Base-by-base conservation (phyloP, 495 filamentous ascomycete species). In the Schizothecium vesticola region DNA sequence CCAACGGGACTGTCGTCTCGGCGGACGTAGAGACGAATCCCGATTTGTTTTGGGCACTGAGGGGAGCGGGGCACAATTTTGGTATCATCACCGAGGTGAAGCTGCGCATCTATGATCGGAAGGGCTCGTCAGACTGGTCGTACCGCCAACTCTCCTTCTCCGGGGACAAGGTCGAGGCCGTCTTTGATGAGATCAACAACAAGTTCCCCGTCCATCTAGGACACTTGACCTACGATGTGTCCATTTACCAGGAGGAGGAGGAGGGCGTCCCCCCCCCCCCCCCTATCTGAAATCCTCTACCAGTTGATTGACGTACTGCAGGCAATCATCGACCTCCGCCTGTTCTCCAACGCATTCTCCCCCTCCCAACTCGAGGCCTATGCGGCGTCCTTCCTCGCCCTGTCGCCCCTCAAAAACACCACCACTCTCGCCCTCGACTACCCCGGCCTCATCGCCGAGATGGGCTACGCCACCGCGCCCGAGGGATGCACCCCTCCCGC, bases 51-150 rank as follows among this genome's bases (percentile, higher is more conserved):
- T 87, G 85, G 85, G 86, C 76, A 4, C 69, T 90, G 56, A 75
- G 79, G 23, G 87, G 87, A 1, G 87, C 86, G 7, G 86, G 87
- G 0, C 84, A 87, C 67, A 88, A 89, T 70, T 89, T 88, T 67
- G 87, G 86, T 43, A 83, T 89, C 67, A 82, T 89, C 10, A 82
- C 74, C 13, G 81, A 80, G 21, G 70, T 83, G 22, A 82, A 79
- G 23, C 70, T 70, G n/a, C 82, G 80, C 67, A 73, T 86, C 19
- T 84, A 84, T 69, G 81, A 85, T 31, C 60, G 73, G 5, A 80
- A 83, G 33, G 63, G 8, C 22, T 3, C n/a, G 24, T 19, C 19
- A 4, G 43, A 55, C 22, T 85, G 80, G 79, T 73, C 78, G 5
- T 80, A 77, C 12, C 77, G 78, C 60, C 78, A 72, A 1, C 70